Base-by-base conservation (phyloP, 257 asterid genomes). In the Plantago major region DNA sequence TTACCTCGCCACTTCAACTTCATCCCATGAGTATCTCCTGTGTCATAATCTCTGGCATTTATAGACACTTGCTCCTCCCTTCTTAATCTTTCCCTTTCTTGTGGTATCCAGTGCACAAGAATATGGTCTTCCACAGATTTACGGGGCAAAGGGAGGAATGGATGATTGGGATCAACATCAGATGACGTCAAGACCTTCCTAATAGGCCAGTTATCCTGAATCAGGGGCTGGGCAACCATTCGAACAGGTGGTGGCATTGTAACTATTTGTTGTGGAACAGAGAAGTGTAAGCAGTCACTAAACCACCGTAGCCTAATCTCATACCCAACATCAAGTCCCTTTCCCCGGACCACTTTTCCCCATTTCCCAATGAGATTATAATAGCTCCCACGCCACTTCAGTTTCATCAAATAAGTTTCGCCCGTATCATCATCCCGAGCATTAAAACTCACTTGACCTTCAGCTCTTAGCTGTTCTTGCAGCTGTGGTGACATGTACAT, bases 321-420 rank as follows among this genome's bases (percentile, higher is more conserved):
- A 61, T 87, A 90, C 65, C 96, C 96, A 42, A 74, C 94, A 56
- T 79, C 88, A 49, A 87, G 96, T 33, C 87, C 84, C 77, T 87
- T 87, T 42, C 81, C 81, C 11, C 95, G 82, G 19, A 87, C 86
- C 55, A 87, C 78, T 72, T 83, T 84, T 3, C 94, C 95, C 95
- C 95, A 86, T 67, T 79, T 85, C 0, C 94, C 94, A 71, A 85
- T 85, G 68, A 85, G 84, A 77, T 85, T 85, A 70, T 80, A 85
- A 52, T 85, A 85, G 73, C 94, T 85, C 70, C 94, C 94, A 40
- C 94, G 82, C 94, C 94, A 85, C 73, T 86, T 84, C 70, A 84
- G 59, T 76, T 86, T 86, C 95, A 86, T 86, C 53, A 67, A 51
- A 63, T 77, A 78, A 75, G 69, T 70, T 68, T 84, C 90, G 40